These are phyloP conservation scores for Rhododendron ferrugineum DNA, from an alignment of 148 eudicot species.

Conservation along the genomic window DNA sequence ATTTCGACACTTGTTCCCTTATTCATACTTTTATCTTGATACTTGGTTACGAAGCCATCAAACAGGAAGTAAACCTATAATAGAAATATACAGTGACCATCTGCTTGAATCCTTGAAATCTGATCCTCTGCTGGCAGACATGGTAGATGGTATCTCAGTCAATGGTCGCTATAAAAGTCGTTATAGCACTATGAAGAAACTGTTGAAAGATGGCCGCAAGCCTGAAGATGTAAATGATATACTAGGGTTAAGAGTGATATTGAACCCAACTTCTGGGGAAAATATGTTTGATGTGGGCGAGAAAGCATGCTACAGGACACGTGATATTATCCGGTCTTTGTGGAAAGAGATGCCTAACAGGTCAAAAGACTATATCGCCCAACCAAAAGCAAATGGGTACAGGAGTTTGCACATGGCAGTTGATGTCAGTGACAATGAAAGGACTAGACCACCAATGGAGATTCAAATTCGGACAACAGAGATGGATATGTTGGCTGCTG, in stretches of 20 bases:
- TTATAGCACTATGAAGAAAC: slow-evolving; percentile 97
- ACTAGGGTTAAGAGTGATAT: slow-evolving; percentile 72
- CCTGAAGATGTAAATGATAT: slow-evolving; percentile 94
- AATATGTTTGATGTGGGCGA: slow-evolving; percentile 42
- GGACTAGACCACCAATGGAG: slow-evolving; percentile 73
- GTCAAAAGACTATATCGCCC: slow-evolving; percentile 82
- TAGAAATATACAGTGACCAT: slow-evolving; percentile 58
- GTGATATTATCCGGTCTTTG: slow-evolving; percentile 55
- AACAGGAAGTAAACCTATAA: slow-evolving; percentile 54
- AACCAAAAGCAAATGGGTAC: slow-evolving; percentile 89
- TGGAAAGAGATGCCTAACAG: slow-evolving; percentile 86
- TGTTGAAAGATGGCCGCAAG: slow-evolving; percentile 80
- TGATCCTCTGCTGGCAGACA: slow-evolving; percentile 42
- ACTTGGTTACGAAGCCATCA: slow-evolving; percentile 88
- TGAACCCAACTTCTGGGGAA: slow-evolving; percentile 43
- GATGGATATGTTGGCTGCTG: slow-evolving; percentile 79
- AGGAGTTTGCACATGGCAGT: slow-evolving; percentile 93
- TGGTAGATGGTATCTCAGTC: slow-evolving; percentile 59
- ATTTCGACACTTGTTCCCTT: slow-evolving; percentile 79
- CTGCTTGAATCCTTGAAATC: slow-evolving; percentile 46
- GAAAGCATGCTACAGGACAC: slow-evolving; percentile 75
- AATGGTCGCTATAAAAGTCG: slow-evolving; percentile 93
- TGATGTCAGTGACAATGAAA: slow-evolving; percentile 64
- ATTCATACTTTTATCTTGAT: slow-evolving; percentile 81
- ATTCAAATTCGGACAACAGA: slow-evolving; percentile 81